These are phyloP conservation scores for Leucogyrophana mollusca DNA, from an alignment of 768 basidiomycete genomes.

Conservation along the genomic window DNA sequence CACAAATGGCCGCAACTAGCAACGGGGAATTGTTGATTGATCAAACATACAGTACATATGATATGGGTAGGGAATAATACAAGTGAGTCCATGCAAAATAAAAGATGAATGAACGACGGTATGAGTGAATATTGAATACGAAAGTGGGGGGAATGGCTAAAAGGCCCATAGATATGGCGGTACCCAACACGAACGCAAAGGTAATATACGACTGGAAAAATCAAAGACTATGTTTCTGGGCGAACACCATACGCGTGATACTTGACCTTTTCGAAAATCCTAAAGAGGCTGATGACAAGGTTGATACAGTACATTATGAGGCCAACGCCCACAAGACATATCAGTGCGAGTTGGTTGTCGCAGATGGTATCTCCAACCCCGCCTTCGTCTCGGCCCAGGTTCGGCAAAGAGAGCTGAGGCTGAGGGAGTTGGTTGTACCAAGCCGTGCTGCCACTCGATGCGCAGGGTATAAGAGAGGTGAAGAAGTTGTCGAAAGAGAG, in stretches of 20 bases:
- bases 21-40: too few relatives aligned
- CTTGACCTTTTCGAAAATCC: conserved; percentile 90
- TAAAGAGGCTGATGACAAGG: conserved; percentile 79
- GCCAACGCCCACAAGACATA: conserved; percentile 74
- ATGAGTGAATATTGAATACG: too few relatives aligned
- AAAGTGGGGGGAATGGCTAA: too few relatives aligned
- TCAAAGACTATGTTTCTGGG: neutral
- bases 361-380: conserved; percentile 62
- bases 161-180: too few relatives aligned
- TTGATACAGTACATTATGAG: conserved; percentile 81
- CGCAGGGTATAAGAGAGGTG: conserved; percentile 81
- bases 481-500: conserved; percentile 92
- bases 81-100: too few relatives aligned
- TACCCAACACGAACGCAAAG: too few relatives aligned
- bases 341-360: conserved; percentile 72
- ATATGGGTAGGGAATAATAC: too few relatives aligned
- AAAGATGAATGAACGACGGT: too few relatives aligned
- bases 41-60: too few relatives aligned
- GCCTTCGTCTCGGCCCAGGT: conserved; percentile 42
- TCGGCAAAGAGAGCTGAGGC: conserved; percentile 17
- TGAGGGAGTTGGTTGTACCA: conserved; percentile 78
- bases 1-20: too few relatives aligned
- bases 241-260: conserved; percentile 50
- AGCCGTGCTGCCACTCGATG: conserved; percentile 50
- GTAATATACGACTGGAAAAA: too few relatives aligned